phyloP scores from a whole-genome alignment of 2,329 filamentous ascomycete genomes.

The Ophiostoma sp. region DNA sequence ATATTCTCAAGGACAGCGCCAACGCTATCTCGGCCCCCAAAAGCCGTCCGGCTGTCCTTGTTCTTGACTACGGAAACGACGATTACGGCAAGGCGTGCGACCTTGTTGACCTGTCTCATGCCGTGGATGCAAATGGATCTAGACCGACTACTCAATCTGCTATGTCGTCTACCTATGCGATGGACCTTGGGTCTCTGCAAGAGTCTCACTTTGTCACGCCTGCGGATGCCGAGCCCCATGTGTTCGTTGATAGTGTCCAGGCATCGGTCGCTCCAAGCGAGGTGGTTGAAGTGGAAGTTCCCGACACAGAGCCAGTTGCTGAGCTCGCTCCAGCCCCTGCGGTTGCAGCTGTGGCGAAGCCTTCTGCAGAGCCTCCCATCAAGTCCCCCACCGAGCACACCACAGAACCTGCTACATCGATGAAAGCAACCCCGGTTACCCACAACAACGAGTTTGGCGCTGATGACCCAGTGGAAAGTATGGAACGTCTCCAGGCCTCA shows the following conservation, averaged over 20 bases:
- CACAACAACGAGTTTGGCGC: background rate
- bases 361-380: background rate
- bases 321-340: background rate
- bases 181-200: slow-evolving; percentile 26
- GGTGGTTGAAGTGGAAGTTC: background rate
- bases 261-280: background rate
- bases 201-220: background rate
- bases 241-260: background rate
- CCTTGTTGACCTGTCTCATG: slow-evolving; percentile 27
- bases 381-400: background rate
- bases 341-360: background rate
- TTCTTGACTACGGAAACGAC: background rate
- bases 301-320: background rate
- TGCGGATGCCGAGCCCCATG: background rate
- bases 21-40: background rate
- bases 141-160: background rate
- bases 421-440: background rate
- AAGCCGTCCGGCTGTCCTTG: background rate
- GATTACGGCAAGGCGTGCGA: slow-evolving; percentile 5
- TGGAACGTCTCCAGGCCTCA: background rate
- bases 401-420: background rate
- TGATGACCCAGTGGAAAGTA: background rate
- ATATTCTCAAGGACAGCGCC: background rate
- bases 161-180: slow-evolving; percentile 24
- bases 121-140: background rate